A percentile compares a stretch with the other conserved stretches of the same genome.
Evolutionary conservation across 768 basidiomycete genomes (phyloP).

Genomic region (Porphyrellus cyaneotinctus): DNA sequence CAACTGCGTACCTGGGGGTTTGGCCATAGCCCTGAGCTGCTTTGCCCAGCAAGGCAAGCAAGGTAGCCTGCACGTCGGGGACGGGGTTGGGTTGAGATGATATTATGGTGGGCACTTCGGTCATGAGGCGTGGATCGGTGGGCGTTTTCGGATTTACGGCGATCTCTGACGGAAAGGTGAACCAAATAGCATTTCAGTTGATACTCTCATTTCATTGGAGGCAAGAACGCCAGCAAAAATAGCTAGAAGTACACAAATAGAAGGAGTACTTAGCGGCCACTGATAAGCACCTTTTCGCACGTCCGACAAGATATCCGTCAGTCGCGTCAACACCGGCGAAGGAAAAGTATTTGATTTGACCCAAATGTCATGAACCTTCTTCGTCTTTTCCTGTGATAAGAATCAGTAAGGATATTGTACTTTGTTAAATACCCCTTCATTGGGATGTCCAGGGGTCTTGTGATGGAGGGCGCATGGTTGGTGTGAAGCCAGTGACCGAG

Average conservation of each 20-base stretch:
- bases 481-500: conserved; percentile 8
- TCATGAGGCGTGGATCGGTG: conserved; percentile 38
- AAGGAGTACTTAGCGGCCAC: conserved; percentile 81
- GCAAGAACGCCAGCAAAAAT: conserved; percentile 39
- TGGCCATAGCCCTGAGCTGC: conserved; percentile 45
- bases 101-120: conserved; percentile 27
- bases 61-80: conserved; percentile 51
- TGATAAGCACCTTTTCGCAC: conserved; percentile 86
- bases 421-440: conserved; percentile 40
- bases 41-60: conserved; percentile 67
- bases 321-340: conserved; percentile 61
- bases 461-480: conserved; percentile 24
- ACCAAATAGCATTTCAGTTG: conserved; percentile 58
- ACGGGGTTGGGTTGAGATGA: conserved; percentile 25
- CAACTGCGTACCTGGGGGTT: conserved; percentile 34
- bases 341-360: conserved; percentile 88
- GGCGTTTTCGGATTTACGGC: conserved; percentile 35
- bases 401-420: conserved; percentile 33
- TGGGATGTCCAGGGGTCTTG: conserved; percentile 19
- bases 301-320: conserved; percentile 66
- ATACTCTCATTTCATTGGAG: conserved; percentile 51
- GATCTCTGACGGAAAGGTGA: conserved; percentile 59
- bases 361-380: conserved; percentile 99
- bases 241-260: conserved; percentile 64
- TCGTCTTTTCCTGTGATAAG: conserved; percentile 82